Base-by-base conservation (phyloP, 495 filamentous ascomycete species). In the Penicillium dipodomyicola region DNA sequence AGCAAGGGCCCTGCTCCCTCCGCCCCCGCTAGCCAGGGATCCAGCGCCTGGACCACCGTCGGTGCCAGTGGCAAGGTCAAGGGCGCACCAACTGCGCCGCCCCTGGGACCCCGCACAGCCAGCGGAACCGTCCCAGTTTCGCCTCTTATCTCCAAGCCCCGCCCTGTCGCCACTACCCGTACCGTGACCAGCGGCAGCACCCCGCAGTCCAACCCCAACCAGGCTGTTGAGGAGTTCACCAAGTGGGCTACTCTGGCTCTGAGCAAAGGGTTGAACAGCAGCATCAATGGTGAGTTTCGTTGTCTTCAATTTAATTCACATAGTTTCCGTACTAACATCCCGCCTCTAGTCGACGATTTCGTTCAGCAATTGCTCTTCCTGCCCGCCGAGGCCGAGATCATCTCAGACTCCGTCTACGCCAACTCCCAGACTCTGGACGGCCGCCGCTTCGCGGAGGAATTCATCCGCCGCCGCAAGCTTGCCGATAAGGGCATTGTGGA, bases 21-120 rank as follows among this genome's bases (percentile, higher is more conserved):
- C 17, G 61, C 70, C 7, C 42, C 72, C 4, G 58, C 72, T 12
- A 39, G 63, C 39, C 65, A 60, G 5, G 39, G 30, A 40, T 76
- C 77, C 49, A 79, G 87, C 39, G 92, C 91, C 19, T 97, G 95
- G 95, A 93, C 91, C 32, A 97, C 92, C 0, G 94, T 97, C 42
- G 95, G 95, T n/a, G 90, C 92, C 14, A 84, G 91, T 55, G 94
- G 94, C 5, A 97, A 96, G 74, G 81, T 87, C 32, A 97, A 96
- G 78, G 76, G 84, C 17, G 83, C 84, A 1, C 82, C 82, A 14
- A 78, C 79, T n/a, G 75, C 78, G 15, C 73, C 82, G 11, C 73
- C 82, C 47, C 65, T 78, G 19, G 80, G 84, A 30, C 78, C 74
- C 23, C 83, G 87, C 12, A 76, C 86, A 3, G 72, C 79, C 14